Evolutionary conservation across 257 asterid genomes (phyloP).

Genomic region (Verbena officinalis): DNA sequence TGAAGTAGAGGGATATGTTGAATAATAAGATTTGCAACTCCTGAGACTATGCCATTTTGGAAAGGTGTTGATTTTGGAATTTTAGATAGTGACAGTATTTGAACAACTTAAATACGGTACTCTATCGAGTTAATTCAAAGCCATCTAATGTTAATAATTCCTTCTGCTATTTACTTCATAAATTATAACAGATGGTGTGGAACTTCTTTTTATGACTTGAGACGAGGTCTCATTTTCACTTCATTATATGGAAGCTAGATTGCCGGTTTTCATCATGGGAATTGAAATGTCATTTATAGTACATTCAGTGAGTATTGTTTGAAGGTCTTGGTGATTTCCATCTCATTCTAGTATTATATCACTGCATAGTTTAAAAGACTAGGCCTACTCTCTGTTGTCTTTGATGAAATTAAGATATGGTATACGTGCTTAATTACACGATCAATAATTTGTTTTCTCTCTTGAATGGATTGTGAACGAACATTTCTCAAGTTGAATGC

Average conservation of each 20-base stretch:
- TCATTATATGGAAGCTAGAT: background rate
- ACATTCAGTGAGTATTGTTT: background rate
- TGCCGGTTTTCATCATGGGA: background rate
- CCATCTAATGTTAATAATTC: background rate
- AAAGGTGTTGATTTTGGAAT: constrained; percentile 9
- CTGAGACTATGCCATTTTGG: too few species aligned
- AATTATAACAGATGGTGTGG: background rate
- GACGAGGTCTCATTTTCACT: background rate
- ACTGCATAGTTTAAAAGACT: background rate
- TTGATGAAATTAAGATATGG: too few species aligned
- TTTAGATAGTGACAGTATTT: background rate
- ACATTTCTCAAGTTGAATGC: too few species aligned
- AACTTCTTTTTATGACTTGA: background rate
- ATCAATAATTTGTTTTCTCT: too few species aligned
- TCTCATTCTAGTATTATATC: background rate
- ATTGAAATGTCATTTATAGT: background rate
- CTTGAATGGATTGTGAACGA: too few species aligned
- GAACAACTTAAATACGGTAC: background rate
- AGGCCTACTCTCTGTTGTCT: background rate
- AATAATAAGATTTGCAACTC: too few species aligned
- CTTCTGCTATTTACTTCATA: background rate
- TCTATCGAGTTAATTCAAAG: background rate
- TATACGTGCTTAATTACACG: too few species aligned
- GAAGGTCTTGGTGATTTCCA: background rate
- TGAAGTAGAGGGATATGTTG: constrained; percentile 16